phyloP scores from a whole-genome alignment of 345 rosid species.

The Aurinia saxatilis region DNA sequence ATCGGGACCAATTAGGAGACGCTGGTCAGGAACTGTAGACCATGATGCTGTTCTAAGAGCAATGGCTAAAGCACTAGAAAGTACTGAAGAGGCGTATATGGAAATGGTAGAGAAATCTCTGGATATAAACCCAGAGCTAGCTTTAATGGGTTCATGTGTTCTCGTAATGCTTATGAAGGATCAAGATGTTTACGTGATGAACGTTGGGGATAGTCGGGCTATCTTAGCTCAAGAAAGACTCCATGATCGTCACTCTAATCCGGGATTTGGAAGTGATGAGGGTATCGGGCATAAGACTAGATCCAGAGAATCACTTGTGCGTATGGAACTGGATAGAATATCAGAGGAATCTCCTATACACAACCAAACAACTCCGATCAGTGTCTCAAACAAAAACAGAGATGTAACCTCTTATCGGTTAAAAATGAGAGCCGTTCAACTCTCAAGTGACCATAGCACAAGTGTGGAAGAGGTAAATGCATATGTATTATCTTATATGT shows the following conservation, averaged over 20 bases:
- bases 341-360: constrained; percentile 98
- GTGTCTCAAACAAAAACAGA: constrained; percentile 67
- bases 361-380: constrained; percentile 57
- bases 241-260: constrained; percentile 66
- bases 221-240: constrained; percentile 87
- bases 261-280: constrained; percentile 56
- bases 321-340: constrained; percentile 93
- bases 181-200: constrained; percentile 96
- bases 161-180: constrained; percentile 95
- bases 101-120: constrained; percentile 89
- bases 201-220: constrained; percentile 89
- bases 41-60: constrained; percentile 83
- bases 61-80: constrained; percentile 66
- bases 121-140: constrained; percentile 84
- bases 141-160: constrained; percentile 95
- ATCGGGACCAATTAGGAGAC: constrained; percentile 71
- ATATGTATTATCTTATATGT: no score
- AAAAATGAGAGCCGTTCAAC: constrained; percentile 95
- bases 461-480: constrained; percentile 81
- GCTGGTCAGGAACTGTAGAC: constrained; percentile 66
- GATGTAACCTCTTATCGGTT: constrained; percentile 79
- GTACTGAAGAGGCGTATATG: constrained; percentile 80
- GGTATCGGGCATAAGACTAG: constrained; percentile 63
- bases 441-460: constrained; percentile 92
- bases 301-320: constrained; percentile 77